Percentiles rank a stretch among this genome's conserved stretches.
Conservation (phyloP, 768 basidiomycete genomes). For the Auricularia sp. region DNA sequence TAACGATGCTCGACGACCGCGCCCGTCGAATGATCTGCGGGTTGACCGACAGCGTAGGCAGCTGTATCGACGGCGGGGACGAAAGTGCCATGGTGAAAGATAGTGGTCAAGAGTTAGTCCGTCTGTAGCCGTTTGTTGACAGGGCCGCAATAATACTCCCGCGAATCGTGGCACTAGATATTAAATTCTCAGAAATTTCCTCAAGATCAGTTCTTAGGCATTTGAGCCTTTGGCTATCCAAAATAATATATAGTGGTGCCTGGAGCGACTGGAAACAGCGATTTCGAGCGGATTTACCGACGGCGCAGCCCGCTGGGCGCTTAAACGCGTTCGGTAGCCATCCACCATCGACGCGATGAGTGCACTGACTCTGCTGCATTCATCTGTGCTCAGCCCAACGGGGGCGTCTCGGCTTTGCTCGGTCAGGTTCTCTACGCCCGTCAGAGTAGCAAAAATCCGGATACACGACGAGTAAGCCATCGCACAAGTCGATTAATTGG, state of each 20-base stretch:
- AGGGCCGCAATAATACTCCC: too few relatives aligned
- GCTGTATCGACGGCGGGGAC: slow-evolving; percentile 43
- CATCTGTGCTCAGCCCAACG: slow-evolving; percentile 52
- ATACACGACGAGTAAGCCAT: slow-evolving; percentile 51
- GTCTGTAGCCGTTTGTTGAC: too few relatives aligned
- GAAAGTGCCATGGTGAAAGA: not conserved
- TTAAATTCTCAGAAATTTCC: too few relatives aligned
- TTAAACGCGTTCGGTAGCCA: too few relatives aligned
- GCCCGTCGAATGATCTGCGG: slow-evolving; percentile 32
- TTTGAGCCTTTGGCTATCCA: too few relatives aligned
- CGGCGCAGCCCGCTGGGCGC: too few relatives aligned
- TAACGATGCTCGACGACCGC: slow-evolving; percentile 70
- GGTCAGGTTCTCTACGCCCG: slow-evolving; percentile 57
- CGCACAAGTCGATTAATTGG: slow-evolving; percentile 34
- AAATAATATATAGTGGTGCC: too few relatives aligned
- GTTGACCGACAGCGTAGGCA: slow-evolving; percentile 35
- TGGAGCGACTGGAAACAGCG: too few relatives aligned
- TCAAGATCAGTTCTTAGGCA: too few relatives aligned
- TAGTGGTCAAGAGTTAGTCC: not conserved
- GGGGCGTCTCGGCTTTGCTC: slow-evolving; percentile 53
- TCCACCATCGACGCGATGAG: not conserved
- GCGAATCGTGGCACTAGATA: slow-evolving; percentile 1
- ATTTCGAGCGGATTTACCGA: too few relatives aligned
- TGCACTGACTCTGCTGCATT: slow-evolving; percentile 49
- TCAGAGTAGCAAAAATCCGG: slow-evolving; percentile 55